Evolutionary conservation across 2,329 filamentous ascomycete genomes (phyloP).

Genomic region (Amesomyces nigricolor): DNA sequence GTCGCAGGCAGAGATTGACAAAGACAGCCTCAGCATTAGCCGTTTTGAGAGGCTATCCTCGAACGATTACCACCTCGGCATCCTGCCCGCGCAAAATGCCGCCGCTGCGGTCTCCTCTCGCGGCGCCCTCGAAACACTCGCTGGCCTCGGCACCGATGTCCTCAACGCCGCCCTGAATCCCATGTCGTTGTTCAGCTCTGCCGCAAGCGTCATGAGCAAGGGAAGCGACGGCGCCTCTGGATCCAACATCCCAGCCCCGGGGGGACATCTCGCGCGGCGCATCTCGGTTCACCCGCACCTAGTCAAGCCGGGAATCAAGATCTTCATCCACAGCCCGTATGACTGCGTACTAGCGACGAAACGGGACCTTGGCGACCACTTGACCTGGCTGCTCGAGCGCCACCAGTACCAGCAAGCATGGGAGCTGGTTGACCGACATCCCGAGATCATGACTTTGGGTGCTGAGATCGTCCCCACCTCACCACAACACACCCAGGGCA

Average conservation of each 20-base stretch:
- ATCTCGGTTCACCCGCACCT: slow-evolving; percentile 49
- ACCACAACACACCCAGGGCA: slow-evolving; percentile 32
- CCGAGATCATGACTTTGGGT: slow-evolving; percentile 56
- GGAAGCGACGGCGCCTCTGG: slow-evolving; percentile 54
- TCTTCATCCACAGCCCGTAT: slow-evolving; percentile 94
- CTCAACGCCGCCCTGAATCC: slow-evolving; percentile 91
- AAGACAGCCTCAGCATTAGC: slow-evolving; percentile 78
- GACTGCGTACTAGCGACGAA: slow-evolving; percentile 92
- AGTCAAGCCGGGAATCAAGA: slow-evolving; percentile 55
- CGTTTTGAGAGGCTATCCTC: slow-evolving; percentile 81
- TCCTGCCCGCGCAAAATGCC: slow-evolving; percentile 68
- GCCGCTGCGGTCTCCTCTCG: slow-evolving; percentile 59
- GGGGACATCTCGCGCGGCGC: slow-evolving; percentile 21
- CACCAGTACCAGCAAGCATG: slow-evolving; percentile 79
- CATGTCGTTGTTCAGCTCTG: slow-evolving; percentile 78
- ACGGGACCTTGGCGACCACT: slow-evolving; percentile 76
- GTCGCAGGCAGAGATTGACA: slow-evolving; percentile 80
- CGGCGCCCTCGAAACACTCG: slow-evolving; percentile 71
- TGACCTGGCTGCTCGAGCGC: slow-evolving; percentile 78
- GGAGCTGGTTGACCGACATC: slow-evolving; percentile 83
- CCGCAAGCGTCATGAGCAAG: slow-evolving; percentile 65
- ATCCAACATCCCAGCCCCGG: slow-evolving; percentile 38
- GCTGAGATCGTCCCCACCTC: slow-evolving; percentile 37
- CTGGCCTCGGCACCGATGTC: slow-evolving; percentile 66
- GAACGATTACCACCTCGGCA: slow-evolving; percentile 84